Percentiles rank a stretch among this genome's conserved stretches.
Conservation (phyloP, 108 stramenopile species). For the Fragilaria crotonensis region DNA sequence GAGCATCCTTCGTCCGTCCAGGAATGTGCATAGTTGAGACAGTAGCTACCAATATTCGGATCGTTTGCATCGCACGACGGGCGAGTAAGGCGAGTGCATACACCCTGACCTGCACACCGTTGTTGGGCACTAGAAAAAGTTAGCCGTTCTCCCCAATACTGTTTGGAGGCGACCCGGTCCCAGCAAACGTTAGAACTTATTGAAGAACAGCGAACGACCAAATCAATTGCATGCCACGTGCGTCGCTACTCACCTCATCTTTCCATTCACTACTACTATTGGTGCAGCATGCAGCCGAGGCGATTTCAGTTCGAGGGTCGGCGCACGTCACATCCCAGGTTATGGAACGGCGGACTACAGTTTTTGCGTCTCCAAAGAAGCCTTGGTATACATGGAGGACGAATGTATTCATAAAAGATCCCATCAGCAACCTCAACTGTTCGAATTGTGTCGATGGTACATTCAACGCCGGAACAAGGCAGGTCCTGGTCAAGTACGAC, state of each 20-base stretch:
- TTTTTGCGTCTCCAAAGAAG: constrained; percentile 44
- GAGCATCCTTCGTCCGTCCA: constrained; percentile 44
- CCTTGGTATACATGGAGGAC: constrained; percentile 49
- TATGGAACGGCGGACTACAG: constrained; percentile 13
- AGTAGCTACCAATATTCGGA: constrained; percentile 4
- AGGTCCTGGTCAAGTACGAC: constrained; percentile 22
- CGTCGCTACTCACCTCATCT: not conserved
- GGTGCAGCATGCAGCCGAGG: constrained; percentile 17
- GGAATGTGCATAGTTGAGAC: not conserved
- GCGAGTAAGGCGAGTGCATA: not conserved
- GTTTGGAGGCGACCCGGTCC: not conserved
- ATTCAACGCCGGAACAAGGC: constrained; percentile 40
- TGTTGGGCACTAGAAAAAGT: constrained; percentile 27
- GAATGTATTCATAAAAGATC: constrained; percentile 56
- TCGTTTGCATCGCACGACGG: constrained; percentile 31
- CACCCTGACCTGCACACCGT: constrained; percentile 18
- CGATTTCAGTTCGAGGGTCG: constrained; percentile 13
- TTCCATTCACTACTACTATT: constrained; percentile 7
- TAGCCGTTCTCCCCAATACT: constrained; percentile 38
- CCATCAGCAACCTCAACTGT: constrained; percentile 39
- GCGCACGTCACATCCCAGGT: constrained; percentile 15
- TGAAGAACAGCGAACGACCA: not conserved
- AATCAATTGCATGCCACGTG: not conserved
- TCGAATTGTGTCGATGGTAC: constrained; percentile 43
- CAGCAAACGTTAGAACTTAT: too few species aligned